A percentile compares a stretch with the other conserved stretches of the same genome.
phyloP scores from a whole-genome alignment of 75 land plant species.

The Sequoia sempervirens region DNA sequence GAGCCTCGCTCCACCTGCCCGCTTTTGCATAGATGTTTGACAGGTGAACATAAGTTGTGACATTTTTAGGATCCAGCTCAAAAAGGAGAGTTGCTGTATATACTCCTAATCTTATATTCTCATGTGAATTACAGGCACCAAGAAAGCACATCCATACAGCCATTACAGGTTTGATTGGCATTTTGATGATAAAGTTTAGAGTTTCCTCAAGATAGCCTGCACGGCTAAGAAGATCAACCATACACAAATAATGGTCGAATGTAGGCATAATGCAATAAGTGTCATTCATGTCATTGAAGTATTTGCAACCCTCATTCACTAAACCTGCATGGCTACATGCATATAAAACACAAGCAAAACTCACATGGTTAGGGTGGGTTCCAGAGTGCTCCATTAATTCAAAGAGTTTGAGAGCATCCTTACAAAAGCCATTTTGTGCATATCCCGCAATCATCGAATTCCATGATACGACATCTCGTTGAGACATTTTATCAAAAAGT shows the following conservation, averaged over 20 bases:
- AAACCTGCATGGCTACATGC: constrained; percentile 14
- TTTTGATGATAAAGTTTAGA: constrained; percentile 16
- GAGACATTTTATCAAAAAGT: constrained; percentile 15
- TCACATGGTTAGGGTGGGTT: constrained; percentile 7
- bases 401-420: constrained; percentile 14
- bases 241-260: constrained; percentile 23
- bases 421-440: constrained; percentile 8
- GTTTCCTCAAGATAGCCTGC: constrained; percentile 25
- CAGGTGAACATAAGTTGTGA: constrained; percentile 4
- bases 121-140: not conserved
- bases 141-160: constrained; percentile 3
- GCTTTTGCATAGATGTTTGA: constrained; percentile 21
- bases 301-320: constrained; percentile 5
- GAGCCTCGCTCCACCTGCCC: constrained; percentile 18
- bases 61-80: constrained; percentile 4
- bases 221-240: constrained; percentile 30
- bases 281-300: constrained; percentile 3
- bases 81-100: not conserved
- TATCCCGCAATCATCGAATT: constrained; percentile 15
- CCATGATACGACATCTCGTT: constrained; percentile 14
- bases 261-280: not conserved
- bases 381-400: constrained; percentile 16
- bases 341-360: constrained; percentile 13
- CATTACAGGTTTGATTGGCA: constrained; percentile 12
- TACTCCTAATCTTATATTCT: not conserved